Base-by-base conservation (phyloP, 352 stramenopile species). In the Pythium rhizo-oryzae region DNA sequence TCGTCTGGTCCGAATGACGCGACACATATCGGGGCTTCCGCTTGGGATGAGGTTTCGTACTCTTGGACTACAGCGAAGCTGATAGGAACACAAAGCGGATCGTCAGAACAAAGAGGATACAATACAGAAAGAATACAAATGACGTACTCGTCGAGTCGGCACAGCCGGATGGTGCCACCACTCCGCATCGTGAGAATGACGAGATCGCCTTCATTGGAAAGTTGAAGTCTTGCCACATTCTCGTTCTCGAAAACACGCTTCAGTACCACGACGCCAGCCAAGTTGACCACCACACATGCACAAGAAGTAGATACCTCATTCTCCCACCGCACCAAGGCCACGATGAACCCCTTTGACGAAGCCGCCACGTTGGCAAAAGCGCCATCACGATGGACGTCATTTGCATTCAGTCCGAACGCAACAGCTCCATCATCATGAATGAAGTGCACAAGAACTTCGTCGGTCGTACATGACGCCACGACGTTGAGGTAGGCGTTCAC, bases 61-160 rank as follows among this genome's bases (percentile, higher is more conserved):
- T 96, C 89, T 65, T 94, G 85, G n/a, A 92, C 67, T 16, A 71
- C 19, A 24, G 57, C 33, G 69, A 62, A 75, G 47, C 50, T 68
- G 18, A n/a, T 1, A 16, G 41, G 1, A n/a, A 25, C 24, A 47
- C n/a, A 41, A 24, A 59, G 11, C 21, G 35, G 28, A 33, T 33
- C 6, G 28, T 33, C 28, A 33, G 28, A 33, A 33, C 28, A 33
- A 6, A 33, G 28, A 33, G 28, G 28, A 33, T 33, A 33, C 1
- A 33, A 15, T 37, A 41, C 1, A 8, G 1, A 24, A 33, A 9
- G 25, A 28, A 19, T 18, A 16, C 19, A n/a, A 23, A 54, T 18
- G 41, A 62, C 85, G 44, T 85, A 96, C 88, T 96, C 89, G 59
- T 94, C 85, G 9, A 92, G 75, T 47, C 85, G 86, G 50, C 80